Conservation (phyloP, 2,329 filamentous ascomycete genomes). For the Aspergillus udagawae region DNA sequence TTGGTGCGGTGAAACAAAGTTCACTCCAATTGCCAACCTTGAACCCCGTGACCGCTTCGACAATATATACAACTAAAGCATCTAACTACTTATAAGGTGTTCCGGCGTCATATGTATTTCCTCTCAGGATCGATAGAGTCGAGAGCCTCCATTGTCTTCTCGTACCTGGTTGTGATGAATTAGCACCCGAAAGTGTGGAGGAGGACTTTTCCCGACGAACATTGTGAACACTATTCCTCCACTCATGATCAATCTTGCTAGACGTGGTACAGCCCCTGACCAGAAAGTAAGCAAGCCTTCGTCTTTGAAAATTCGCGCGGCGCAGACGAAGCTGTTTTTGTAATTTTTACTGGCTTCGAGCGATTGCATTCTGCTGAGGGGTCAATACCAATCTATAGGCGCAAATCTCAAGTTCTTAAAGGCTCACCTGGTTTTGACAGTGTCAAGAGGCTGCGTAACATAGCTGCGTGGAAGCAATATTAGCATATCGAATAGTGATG, state of each 20-base stretch:
- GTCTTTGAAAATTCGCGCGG: constrained; percentile 75
- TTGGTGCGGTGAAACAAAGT: neutral
- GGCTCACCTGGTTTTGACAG: constrained; percentile 73
- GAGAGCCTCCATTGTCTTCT: constrained; percentile 91
- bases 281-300: constrained; percentile 89
- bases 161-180: constrained; percentile 54
- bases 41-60: neutral
- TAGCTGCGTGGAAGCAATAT: constrained; percentile 33
- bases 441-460: constrained; percentile 71
- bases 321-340: constrained; percentile 83
- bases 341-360: constrained; percentile 78
- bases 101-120: constrained; percentile 63
- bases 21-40: neutral
- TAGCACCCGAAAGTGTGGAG: constrained; percentile 5
- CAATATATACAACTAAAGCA: neutral
- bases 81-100: neutral
- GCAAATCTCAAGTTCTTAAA: neutral
- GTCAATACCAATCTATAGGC: constrained; percentile 10
- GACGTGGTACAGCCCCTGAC: constrained; percentile 83
- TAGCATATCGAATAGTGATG: constrained; percentile 1
- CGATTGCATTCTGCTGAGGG: constrained; percentile 74
- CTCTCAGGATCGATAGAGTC: constrained; percentile 75
- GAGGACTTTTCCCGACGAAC: constrained; percentile 42
- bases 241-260: constrained; percentile 81
- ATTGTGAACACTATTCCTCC: constrained; percentile 98